phyloP scores from a whole-genome alignment of 352 stramenopile species.

The Pythium dissimile region DNA sequence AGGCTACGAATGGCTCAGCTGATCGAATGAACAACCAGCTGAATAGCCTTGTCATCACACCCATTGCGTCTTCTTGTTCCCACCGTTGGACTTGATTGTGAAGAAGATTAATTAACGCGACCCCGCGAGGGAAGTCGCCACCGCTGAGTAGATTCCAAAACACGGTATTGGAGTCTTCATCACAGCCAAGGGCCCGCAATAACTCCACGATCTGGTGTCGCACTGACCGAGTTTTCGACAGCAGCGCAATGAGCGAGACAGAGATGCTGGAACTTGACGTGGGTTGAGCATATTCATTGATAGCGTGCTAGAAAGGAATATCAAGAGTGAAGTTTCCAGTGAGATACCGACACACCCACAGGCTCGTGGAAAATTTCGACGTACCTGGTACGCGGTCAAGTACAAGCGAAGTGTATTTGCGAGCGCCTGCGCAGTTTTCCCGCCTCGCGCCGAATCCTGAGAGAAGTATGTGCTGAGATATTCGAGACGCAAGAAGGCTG shows the following conservation, averaged over 20 bases:
- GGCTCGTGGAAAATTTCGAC: background rate
- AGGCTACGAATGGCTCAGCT: slow-evolving; percentile 44
- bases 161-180: background rate
- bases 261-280: background rate
- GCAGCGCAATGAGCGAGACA: slow-evolving; percentile 10
- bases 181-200: background rate
- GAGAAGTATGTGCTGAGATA: slow-evolving; percentile 56
- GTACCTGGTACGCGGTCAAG: slow-evolving; percentile 49
- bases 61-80: slow-evolving; percentile 33
- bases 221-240: slow-evolving; percentile 5
- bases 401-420: slow-evolving; percentile 49
- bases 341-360: background rate
- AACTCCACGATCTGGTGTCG: slow-evolving; percentile 3
- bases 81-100: slow-evolving; percentile 31
- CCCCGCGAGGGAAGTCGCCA: slow-evolving; percentile 46
- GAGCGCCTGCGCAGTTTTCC: slow-evolving; percentile 62
- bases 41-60: slow-evolving; percentile 28
- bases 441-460: slow-evolving; percentile 55
- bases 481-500: slow-evolving; percentile 56
- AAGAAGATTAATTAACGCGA: slow-evolving; percentile 49
- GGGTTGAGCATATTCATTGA: background rate
- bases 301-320: background rate
- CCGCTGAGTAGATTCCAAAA: slow-evolving; percentile 12
- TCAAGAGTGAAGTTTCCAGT: background rate
- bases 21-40: slow-evolving; percentile 59